These are phyloP conservation scores for Stemphylium lycopersici DNA, from an alignment of 2,329 filamentous ascomycete species.

Conservation along the genomic window DNA sequence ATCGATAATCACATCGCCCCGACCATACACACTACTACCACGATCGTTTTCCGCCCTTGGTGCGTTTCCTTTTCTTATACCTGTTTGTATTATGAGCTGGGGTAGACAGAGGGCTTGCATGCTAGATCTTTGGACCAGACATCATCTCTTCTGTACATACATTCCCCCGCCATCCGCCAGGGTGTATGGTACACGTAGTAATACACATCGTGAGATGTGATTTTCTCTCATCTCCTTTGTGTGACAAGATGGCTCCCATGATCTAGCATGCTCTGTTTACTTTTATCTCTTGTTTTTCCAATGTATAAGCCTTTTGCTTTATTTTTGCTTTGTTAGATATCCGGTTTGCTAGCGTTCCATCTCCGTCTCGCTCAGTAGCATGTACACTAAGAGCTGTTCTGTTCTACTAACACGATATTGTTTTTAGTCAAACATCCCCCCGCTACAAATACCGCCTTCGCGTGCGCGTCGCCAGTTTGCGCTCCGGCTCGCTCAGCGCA, in stretches of 20 bases:
- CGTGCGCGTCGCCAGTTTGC: conserved; percentile 88
- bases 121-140: conserved; percentile 14
- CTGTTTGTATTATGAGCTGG: conserved; percentile 17
- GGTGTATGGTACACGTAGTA: conserved; percentile 41
- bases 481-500: conserved; percentile 71
- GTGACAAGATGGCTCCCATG: conserved; percentile 10
- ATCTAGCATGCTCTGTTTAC: conserved; percentile 4
- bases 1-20: conserved; percentile 54
- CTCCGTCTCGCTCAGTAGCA: conserved; percentile 1
- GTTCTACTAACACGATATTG: conserved; percentile 41
- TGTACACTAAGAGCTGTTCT: not conserved
- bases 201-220: conserved; percentile 31
- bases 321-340: not conserved
- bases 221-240: conserved; percentile 23
- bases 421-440: conserved; percentile 36
- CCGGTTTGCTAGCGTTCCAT: conserved; percentile 10
- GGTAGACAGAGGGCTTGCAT: conserved; percentile 4
- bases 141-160: conserved; percentile 35
- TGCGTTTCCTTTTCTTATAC: conserved; percentile 44
- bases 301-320: not conserved
- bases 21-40: conserved; percentile 36
- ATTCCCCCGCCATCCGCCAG: conserved; percentile 26
- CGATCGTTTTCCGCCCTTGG: conserved; percentile 45
- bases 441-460: conserved; percentile 84
- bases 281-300: not conserved